These are phyloP conservation scores for Candida smagusa DNA, from an alignment of 1,139 yeast genomes.

Conservation along the genomic window DNA sequence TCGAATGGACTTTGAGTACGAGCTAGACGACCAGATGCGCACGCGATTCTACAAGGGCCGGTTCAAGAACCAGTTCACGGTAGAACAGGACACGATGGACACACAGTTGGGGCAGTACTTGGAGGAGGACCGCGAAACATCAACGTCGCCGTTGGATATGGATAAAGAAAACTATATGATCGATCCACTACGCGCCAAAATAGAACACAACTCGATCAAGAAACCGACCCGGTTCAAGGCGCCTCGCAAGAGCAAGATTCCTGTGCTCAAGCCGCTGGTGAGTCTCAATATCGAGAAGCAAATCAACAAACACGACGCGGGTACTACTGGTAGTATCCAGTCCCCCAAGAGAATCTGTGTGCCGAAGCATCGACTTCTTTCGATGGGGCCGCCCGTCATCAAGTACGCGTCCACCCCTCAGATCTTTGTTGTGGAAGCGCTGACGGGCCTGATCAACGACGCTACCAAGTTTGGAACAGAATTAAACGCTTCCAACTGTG, in stretches of 20 bases:
- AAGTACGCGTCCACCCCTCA: constrained; percentile 22
- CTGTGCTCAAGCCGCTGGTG: constrained; percentile 29
- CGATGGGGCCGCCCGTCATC: constrained; percentile 39
- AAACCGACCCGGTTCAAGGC: constrained; percentile 23
- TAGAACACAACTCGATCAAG: constrained; percentile 18
- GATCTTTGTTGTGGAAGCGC: constrained; percentile 60
- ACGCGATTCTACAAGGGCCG: constrained; percentile 43
- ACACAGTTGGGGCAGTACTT: constrained; percentile 27
- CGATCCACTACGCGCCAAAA: constrained; percentile 28
- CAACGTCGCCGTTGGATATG: constrained; percentile 10
- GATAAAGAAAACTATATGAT: constrained; percentile 36
- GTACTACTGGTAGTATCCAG: constrained; percentile 1
- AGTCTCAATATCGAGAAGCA: constrained; percentile 19
- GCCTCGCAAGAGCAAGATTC: constrained; percentile 22
- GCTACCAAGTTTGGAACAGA: constrained; percentile 79
- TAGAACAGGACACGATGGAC: constrained; percentile 26
- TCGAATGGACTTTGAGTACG: constrained; percentile 14
- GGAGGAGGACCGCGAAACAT: constrained; percentile 8
- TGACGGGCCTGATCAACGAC: constrained; percentile 62
- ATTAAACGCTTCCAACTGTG: constrained; percentile 60
- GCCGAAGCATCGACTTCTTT: constrained; percentile 34
- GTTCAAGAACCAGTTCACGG: constrained; percentile 18
- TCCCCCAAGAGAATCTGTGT: constrained; percentile 41
- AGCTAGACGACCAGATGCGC: constrained; percentile 44
- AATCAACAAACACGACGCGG: constrained; percentile 10